Evolutionary conservation across 1,284 basidiomycete genomes (phyloP).

Genomic region (Moesziomyces sp.): DNA sequence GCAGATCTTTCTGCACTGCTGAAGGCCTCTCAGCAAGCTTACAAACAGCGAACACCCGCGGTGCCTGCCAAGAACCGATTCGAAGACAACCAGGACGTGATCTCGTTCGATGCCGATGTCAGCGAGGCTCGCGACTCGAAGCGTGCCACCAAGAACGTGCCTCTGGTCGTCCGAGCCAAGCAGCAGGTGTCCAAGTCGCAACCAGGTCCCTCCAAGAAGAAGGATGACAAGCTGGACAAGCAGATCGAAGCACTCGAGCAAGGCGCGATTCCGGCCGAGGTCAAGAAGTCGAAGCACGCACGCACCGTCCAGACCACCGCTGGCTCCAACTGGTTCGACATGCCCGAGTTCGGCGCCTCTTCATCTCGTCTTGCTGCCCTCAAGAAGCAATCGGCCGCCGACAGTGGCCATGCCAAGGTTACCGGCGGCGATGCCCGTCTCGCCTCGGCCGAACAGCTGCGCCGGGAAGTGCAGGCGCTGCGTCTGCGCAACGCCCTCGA

Average conservation of each 20-base stretch:
- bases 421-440: conserved; percentile 57
- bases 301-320: conserved; percentile 70
- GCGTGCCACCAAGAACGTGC: conserved; percentile 28
- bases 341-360: conserved; percentile 77
- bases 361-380: conserved; percentile 27
- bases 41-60: conserved; percentile 20
- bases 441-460: conserved; percentile 72
- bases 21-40: conserved; percentile 46
- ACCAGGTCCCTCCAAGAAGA: conserved; percentile 3
- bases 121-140: conserved; percentile 8
- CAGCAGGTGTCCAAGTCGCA: conserved; percentile 30
- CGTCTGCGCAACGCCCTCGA: conserved; percentile 91
- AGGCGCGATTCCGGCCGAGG: conserved; percentile 12
- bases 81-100: conserved; percentile 49
- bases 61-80: conserved; percentile 16
- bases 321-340: conserved; percentile 88
- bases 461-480: conserved; percentile 92
- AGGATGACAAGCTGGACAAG: conserved; percentile 34
- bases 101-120: conserved; percentile 27
- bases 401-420: conserved; percentile 40
- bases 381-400: conserved; percentile 39
- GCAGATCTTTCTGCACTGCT: conserved; percentile 37
- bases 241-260: conserved; percentile 39
- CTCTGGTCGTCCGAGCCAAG: conserved; percentile 41
- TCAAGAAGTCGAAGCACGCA: conserved; percentile 41